A percentile compares a stretch with the other conserved stretches of the same genome.
Evolutionary conservation across 208 protist species (phyloP).

Genomic region (Leptomonas seymouri): DNA sequence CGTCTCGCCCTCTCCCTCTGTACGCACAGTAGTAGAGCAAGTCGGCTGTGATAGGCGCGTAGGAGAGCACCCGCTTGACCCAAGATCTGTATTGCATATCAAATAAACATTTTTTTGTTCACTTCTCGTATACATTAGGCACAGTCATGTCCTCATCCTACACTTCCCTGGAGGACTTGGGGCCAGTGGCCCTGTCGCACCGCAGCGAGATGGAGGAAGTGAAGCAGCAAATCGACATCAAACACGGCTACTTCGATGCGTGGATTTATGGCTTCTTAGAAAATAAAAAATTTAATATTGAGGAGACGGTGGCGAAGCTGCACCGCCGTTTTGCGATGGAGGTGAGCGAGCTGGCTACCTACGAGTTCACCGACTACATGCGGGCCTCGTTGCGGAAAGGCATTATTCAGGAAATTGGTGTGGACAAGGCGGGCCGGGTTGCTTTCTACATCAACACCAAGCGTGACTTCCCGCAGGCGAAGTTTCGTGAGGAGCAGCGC

Average conservation of each 20-base stretch:
- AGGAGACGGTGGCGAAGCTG: constrained; percentile 72
- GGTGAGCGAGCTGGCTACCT: constrained; percentile 50
- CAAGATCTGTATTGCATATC: too few relatives aligned
- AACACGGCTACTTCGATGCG: constrained; percentile 56
- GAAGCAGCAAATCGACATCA: constrained; percentile 52
- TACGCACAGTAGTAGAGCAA: neutral
- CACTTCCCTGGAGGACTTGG: constrained; percentile 55
- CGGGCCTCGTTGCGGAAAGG: constrained; percentile 48
- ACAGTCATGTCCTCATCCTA: constrained; percentile 29
- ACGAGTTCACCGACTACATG: constrained; percentile 70
- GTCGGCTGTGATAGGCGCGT: too few relatives aligned
- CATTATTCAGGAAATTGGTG: constrained; percentile 64
- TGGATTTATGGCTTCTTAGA: constrained; percentile 84
- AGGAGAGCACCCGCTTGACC: too few relatives aligned
- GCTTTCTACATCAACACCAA: constrained; percentile 54
- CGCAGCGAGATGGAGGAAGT: constrained; percentile 62
- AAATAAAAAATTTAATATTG: constrained; percentile 81
- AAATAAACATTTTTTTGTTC: too few relatives aligned
- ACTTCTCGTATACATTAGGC: too few relatives aligned
- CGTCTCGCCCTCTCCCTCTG: too few relatives aligned
- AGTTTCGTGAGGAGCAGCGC: constrained; percentile 47
- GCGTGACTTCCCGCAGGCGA: constrained; percentile 46
- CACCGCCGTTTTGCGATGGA: constrained; percentile 69
- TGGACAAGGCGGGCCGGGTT: constrained; percentile 58
- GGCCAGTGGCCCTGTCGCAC: constrained; percentile 51